A percentile compares a stretch with the other conserved stretches of the same genome.
Evolutionary conservation across 1,284 basidiomycete species (phyloP).

Genomic region (Leccinum huronense): DNA sequence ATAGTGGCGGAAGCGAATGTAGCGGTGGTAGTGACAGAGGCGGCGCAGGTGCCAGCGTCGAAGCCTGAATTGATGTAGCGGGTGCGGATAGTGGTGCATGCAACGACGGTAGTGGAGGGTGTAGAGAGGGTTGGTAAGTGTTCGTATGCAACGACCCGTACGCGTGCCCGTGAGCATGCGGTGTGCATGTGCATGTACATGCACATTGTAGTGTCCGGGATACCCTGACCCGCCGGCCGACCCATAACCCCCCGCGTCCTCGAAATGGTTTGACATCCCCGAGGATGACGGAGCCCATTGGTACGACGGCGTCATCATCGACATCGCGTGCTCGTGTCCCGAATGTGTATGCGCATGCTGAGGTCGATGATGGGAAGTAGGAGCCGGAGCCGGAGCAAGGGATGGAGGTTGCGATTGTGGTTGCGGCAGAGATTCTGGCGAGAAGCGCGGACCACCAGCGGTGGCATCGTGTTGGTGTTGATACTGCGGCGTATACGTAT

Average conservation of each 20-base stretch:
- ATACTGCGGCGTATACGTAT: constrained; percentile 27
- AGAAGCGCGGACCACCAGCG: neutral
- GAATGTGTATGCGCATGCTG: neutral
- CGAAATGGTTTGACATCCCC: neutral
- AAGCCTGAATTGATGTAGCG: neutral
- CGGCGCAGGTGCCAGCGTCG: neutral
- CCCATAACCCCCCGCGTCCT: neutral
- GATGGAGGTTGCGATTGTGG: neutral
- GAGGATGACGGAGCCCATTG: neutral
- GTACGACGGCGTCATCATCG: neutral
- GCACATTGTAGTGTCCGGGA: neutral
- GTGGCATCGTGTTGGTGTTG: constrained; percentile 3
- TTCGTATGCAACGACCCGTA: constrained; percentile 10
- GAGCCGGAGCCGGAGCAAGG: neutral
- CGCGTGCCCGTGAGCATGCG: neutral
- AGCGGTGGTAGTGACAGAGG: neutral
- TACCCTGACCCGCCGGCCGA: neutral
- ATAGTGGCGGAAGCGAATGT: neutral
- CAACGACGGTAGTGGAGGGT: constrained; percentile 6
- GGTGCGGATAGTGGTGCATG: constrained; percentile 12
- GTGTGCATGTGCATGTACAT: neutral
- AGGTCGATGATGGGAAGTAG: neutral
- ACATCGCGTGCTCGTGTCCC: neutral
- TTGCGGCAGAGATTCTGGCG: neutral
- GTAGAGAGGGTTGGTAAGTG: constrained; percentile 13